A percentile compares a stretch with the other conserved stretches of the same genome.
Conservation (phyloP, 2,329 filamentous ascomycete species). For the Pseudocercospora fuligena region DNA sequence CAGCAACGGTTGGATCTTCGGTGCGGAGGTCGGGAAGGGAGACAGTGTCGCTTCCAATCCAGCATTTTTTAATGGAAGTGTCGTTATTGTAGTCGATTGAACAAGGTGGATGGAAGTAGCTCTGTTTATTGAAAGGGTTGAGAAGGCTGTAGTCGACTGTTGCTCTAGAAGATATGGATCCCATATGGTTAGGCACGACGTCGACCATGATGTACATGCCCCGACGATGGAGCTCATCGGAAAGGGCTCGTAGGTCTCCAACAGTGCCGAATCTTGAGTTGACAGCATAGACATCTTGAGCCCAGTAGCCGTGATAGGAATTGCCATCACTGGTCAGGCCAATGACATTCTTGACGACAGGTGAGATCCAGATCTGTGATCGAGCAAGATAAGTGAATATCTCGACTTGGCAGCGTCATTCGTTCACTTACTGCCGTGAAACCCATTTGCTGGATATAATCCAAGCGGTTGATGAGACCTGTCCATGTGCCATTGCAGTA, state of each 20-base stretch:
- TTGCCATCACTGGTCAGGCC: constrained; percentile 45
- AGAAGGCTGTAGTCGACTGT: constrained; percentile 42
- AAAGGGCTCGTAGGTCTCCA: constrained; percentile 51
- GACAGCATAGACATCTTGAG: constrained; percentile 49
- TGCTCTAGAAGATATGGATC: constrained; percentile 37
- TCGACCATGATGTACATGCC: constrained; percentile 45
- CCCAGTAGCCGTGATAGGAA: constrained; percentile 56
- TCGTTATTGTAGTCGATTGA: constrained; percentile 58
- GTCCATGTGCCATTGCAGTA: constrained; percentile 57
- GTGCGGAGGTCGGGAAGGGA: constrained; percentile 67
- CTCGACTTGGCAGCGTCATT: not conserved
- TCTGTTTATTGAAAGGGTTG: constrained; percentile 47
- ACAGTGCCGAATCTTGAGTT: constrained; percentile 54
- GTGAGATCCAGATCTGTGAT: constrained; percentile 43
- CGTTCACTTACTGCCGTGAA: constrained; percentile 45
- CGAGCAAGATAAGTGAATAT: constrained; percentile 4
- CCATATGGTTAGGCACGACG: constrained; percentile 53
- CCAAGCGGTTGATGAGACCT: constrained; percentile 50
- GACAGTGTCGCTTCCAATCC: constrained; percentile 57
- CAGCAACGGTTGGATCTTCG: constrained; percentile 52
- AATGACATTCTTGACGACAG: constrained; percentile 48
- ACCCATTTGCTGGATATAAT: constrained; percentile 57
- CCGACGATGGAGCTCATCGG: constrained; percentile 49
- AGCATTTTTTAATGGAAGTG: constrained; percentile 50
- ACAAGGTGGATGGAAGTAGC: constrained; percentile 59